phyloP scores from a whole-genome alignment of 306 rosid species.

The Ziziphus jujuba region DNA sequence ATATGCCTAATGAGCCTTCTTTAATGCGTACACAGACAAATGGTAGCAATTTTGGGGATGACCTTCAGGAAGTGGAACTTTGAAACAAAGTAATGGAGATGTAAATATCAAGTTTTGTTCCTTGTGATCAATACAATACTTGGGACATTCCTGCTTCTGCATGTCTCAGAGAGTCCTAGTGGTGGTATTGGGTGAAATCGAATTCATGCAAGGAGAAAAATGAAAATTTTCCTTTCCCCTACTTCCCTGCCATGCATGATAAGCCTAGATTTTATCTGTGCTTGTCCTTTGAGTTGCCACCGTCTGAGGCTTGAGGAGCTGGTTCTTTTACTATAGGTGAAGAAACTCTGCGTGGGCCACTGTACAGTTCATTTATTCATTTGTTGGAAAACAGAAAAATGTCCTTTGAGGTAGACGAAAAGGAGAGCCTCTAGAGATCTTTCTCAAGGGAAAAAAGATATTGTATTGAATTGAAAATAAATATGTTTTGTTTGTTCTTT shows the following conservation, averaged over 20 bases:
- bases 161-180: conserved; percentile 35
- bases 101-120: conserved; percentile 85
- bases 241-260: conserved; percentile 20
- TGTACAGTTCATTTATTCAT: conserved; percentile 73
- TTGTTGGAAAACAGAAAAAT: conserved; percentile 38
- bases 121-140: conserved; percentile 42
- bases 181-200: conserved; percentile 33
- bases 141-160: conserved; percentile 48
- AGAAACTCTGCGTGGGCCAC: conserved; percentile 38
- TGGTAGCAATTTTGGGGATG: conserved; percentile 59
- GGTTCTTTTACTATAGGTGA: conserved; percentile 27
- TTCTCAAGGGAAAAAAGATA: conserved; percentile 31
- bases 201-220: conserved; percentile 34
- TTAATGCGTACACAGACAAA: conserved; percentile 29
- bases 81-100: conserved; percentile 50
- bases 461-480: conserved; percentile 35
- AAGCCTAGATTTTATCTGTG: conserved; percentile 32
- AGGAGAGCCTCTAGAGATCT: conserved; percentile 28
- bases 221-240: neutral
- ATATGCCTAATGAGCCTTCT: conserved; percentile 45
- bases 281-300: conserved; percentile 38
- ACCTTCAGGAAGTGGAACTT: conserved; percentile 89
- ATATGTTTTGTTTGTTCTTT: conserved; percentile 15
- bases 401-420: conserved; percentile 29
- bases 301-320: conserved; percentile 37